phyloP scores from a whole-genome alignment of 306 rosid species.

The Pueraria montana region DNA sequence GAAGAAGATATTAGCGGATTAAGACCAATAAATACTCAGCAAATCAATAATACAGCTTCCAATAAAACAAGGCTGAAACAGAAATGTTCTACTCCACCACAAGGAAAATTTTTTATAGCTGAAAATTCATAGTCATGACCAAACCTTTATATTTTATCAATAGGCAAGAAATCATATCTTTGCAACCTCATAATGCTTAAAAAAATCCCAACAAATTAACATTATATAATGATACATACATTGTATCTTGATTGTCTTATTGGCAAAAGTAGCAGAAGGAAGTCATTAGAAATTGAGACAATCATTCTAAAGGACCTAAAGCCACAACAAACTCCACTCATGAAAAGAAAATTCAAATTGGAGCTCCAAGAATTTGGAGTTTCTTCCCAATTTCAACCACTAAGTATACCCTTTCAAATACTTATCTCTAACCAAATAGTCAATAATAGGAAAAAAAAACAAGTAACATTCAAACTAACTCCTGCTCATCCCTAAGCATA shows the following conservation, averaged over 20 bases:
- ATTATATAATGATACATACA: not conserved
- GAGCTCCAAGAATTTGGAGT: conserved; percentile 35
- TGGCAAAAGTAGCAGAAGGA: conserved; percentile 6
- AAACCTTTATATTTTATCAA: conserved; percentile 21
- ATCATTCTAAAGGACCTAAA: conserved; percentile 2
- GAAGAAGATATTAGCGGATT: conserved; percentile 9
- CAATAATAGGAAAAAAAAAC: not conserved
- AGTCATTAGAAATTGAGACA: conserved; percentile 9
- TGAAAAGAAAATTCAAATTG: conserved; percentile 1
- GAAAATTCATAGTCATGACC: conserved; percentile 21
- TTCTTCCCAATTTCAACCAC: not conserved
- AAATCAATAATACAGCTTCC: conserved; percentile 30
- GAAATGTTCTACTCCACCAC: conserved; percentile 6
- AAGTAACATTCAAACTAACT: conserved; percentile 26
- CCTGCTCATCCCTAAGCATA: conserved; percentile 1
- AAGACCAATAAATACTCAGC: conserved; percentile 21
- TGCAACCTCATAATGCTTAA: not conserved
- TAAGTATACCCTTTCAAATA: conserved; percentile 6
- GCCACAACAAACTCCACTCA: not conserved
- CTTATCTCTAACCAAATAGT: conserved; percentile 28
- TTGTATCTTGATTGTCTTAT: conserved; percentile 23
- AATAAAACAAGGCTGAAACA: conserved; percentile 35
- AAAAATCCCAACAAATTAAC: conserved; percentile 30
- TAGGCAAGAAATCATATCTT: conserved; percentile 10
- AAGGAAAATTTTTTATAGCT: conserved; percentile 26